Evolutionary conservation across 495 filamentous ascomycete species (phyloP).

Genomic region (Talaromyces nanjingensis): DNA sequence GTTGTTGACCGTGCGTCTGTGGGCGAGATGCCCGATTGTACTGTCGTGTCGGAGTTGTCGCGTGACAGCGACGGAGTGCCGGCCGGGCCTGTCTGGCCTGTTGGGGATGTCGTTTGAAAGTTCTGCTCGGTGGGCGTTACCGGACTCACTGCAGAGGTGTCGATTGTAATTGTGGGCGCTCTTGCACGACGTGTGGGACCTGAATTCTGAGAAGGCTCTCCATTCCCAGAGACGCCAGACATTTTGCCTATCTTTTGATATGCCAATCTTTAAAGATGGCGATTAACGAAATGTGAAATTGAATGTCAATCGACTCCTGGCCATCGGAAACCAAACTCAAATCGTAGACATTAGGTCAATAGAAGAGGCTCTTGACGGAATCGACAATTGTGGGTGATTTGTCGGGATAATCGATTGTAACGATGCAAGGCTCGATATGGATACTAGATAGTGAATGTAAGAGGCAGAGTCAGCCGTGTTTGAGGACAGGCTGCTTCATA

Average conservation of each 20-base stretch:
- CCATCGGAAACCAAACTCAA: neutral
- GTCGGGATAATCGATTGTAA: neutral
- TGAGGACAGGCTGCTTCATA: neutral
- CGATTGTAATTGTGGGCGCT: conserved; percentile 67
- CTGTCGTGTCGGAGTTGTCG: conserved; percentile 33
- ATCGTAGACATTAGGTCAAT: neutral
- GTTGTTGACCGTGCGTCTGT: conserved; percentile 52
- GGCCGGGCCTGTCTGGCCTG: conserved; percentile 12
- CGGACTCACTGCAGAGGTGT: conserved; percentile 60
- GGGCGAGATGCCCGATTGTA: conserved; percentile 35
- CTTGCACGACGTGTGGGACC: conserved; percentile 30
- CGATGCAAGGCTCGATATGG: neutral
- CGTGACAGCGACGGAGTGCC: conserved; percentile 16
- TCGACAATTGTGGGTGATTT: neutral
- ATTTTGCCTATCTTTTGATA: neutral
- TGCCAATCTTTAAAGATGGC: neutral
- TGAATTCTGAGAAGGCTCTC: conserved; percentile 1
- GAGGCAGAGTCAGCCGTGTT: neutral
- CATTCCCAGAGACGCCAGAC: neutral
- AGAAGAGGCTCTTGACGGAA: neutral
- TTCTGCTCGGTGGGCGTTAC: conserved; percentile 3
- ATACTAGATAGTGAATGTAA: neutral
- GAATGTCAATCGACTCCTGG: neutral
- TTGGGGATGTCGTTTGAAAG: conserved; percentile 11
- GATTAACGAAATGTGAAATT: neutral